phyloP scores from a whole-genome alignment of 148 eudicot genomes.

The Hydrangea macrophylla region DNA sequence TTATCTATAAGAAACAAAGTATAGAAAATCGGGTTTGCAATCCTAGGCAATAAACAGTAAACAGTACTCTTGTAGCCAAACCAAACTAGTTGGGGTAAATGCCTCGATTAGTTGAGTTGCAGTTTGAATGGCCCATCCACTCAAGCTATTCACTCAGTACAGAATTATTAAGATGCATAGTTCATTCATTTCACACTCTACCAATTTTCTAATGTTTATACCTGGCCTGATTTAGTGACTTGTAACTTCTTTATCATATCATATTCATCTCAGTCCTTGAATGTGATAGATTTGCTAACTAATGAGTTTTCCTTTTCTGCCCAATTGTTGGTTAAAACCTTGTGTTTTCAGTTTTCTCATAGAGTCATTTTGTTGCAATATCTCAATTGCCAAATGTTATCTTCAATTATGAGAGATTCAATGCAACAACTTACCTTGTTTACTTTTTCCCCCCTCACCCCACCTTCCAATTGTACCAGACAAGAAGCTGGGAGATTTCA shows the following conservation, averaged over 20 bases:
- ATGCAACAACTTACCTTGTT: neutral
- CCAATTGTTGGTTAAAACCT: no score
- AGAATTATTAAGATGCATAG: no score
- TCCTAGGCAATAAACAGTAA: no score
- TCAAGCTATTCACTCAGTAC: neutral
- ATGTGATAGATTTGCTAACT: neutral
- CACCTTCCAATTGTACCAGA: constrained; percentile 34
- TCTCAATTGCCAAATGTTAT: neutral
- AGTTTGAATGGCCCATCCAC: neutral
- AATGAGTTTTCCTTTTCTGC: neutral
- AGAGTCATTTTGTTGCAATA: neutral
- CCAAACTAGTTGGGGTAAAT: neutral
- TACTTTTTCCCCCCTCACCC: neutral
- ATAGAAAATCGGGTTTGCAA: no score
- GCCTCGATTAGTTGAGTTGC: neutral
- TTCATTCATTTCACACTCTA: no score
- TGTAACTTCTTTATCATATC: no score
- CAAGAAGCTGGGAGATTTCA: constrained; percentile 40
- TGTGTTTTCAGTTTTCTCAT: no score
- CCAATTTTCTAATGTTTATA: no score
- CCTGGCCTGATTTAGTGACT: no score
- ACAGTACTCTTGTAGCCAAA: no score
- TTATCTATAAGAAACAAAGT: no score
- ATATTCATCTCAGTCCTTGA: no score
- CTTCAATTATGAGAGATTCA: neutral